Evolutionary conservation across 2,329 filamentous ascomycete species (phyloP).

Genomic region (Colletotrichum musicola): DNA sequence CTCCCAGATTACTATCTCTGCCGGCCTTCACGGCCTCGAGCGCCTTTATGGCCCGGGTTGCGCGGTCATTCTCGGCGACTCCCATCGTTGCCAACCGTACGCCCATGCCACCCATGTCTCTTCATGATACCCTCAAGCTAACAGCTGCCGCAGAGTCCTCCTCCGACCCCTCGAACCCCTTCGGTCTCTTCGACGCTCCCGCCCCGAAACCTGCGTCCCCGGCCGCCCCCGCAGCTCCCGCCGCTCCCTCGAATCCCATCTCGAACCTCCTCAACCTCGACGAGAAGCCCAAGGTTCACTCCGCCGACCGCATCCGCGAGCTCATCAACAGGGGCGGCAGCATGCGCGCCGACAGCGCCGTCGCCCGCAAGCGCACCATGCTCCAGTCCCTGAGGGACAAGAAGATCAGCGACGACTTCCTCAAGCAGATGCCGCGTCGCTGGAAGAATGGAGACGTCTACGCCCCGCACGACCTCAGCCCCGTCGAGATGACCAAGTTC

Average conservation of each 20-base stretch:
- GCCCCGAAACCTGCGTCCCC: neutral
- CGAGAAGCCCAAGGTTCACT: conserved; percentile 14
- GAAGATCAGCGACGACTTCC: conserved; percentile 64
- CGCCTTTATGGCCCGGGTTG: conserved; percentile 31
- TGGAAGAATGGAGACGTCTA: conserved; percentile 89
- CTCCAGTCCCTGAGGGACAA: conserved; percentile 54
- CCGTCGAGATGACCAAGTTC: conserved; percentile 86
- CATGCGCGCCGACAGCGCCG: conserved; percentile 39
- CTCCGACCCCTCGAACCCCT: no score
- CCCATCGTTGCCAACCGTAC: conserved; percentile 22
- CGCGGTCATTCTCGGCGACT: conserved; percentile 38
- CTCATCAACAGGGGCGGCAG: conserved; percentile 43
- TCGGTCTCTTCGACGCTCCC: neutral
- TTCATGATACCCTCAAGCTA: no score
- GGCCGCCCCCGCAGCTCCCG: neutral
- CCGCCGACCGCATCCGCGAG: conserved; percentile 30
- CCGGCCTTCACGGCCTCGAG: conserved; percentile 31
- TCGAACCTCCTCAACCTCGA: conserved; percentile 38
- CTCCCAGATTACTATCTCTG: conserved; percentile 52
- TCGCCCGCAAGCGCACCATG: conserved; percentile 48
- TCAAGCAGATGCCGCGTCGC: conserved; percentile 74
- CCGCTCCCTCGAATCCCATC: conserved; percentile 12
- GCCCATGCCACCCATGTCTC: no score
- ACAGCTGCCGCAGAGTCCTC: no score
- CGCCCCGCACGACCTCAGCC: conserved; percentile 86